Evolutionary conservation across 2,329 filamentous ascomycete genomes (phyloP), one percentile per base, ranked within the genome.

Genomic region (Conoideocrella luteorostrata): DNA sequence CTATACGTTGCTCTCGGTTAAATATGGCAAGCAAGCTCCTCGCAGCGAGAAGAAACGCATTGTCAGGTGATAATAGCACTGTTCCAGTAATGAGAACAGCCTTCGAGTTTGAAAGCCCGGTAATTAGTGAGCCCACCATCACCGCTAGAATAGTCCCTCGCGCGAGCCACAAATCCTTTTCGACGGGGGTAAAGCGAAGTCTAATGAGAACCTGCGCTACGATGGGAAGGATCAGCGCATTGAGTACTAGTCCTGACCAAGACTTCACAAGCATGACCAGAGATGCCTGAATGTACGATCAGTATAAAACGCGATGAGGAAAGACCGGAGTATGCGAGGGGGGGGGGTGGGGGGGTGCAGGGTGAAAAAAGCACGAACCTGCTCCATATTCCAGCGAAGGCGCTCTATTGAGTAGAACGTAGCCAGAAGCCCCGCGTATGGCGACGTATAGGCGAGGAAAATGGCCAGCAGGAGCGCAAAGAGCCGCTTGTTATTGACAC

Each of bases 161-260:
- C 20, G 38, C 38, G 7, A 45, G 43, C 37, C 37, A 45, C 20
- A 45, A 20, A 23, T 45, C 38, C 26, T 32, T 41, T 17, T 41
- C 18, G 1, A 41, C 17, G 13, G 38, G 43, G 4, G 24, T 36
- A 17, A 41, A 37, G 13, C 20, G 37, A 13, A 36, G 30, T 23
- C 32, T 40, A n/a, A n/a, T 21, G 36, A 45, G 37, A 17, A 39
- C 24, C 20, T 40, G 30, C 22, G 36, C 32, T 10, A 38, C 32
- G 17, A 22, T 26, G 15, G 43, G 38, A 13, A 45, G 32, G 9
- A 37, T 18, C 5, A 45, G 17, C 30, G 43, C 15, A 11, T 17
- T 21, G 15, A 45, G 22, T 17, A n/a, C 24, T 7, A 45, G n/a
- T 9, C 26, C 41, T 4, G 18, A 32, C 38, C 43, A 40, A n/a